Evolutionary conservation across 2,329 filamentous ascomycete species (phyloP).

Genomic region (Fusarium liriodendri): DNA sequence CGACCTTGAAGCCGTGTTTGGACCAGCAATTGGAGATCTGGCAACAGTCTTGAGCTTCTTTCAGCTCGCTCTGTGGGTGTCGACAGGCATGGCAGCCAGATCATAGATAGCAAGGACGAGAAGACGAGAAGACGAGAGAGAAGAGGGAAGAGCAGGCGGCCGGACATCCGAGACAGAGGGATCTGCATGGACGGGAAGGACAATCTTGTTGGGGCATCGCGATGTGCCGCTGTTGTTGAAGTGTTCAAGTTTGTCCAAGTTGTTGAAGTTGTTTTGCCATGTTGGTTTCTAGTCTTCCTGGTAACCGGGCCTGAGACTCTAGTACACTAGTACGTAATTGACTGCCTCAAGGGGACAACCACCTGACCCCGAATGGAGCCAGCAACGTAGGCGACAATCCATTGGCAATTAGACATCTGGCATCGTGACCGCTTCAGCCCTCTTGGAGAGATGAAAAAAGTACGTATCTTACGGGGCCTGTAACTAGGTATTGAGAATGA

Average conservation of each 20-base stretch:
- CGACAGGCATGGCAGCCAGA: background rate
- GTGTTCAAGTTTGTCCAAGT: slow-evolving; percentile 11
- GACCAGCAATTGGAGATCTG: background rate
- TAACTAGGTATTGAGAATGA: background rate
- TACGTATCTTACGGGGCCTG: slow-evolving; percentile 22
- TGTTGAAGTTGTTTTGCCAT: slow-evolving; percentile 15
- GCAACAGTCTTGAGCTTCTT: background rate
- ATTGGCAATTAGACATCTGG: slow-evolving; percentile 44
- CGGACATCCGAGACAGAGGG: background rate
- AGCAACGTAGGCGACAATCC: slow-evolving; percentile 27
- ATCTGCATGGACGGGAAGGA: background rate
- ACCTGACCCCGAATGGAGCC: slow-evolving; percentile 43
- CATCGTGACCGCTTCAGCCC: slow-evolving; percentile 41
- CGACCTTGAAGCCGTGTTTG: background rate
- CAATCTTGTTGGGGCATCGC: background rate
- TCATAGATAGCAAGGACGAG: background rate
- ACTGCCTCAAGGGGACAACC: slow-evolving; percentile 34
- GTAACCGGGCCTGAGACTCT: slow-evolving; percentile 15
- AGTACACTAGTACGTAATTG: slow-evolving; percentile 43
- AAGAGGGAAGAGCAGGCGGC: background rate
- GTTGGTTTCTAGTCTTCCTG: slow-evolving; percentile 13
- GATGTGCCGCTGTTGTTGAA: slow-evolving; percentile 13
- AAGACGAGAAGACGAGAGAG: background rate
- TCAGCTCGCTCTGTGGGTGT: background rate
- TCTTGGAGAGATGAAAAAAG: slow-evolving; percentile 11